Percentiles rank a stretch among this genome's conserved stretches.
Conservation (phyloP, 805 yeast species). For the Starmera quercuum region DNA sequence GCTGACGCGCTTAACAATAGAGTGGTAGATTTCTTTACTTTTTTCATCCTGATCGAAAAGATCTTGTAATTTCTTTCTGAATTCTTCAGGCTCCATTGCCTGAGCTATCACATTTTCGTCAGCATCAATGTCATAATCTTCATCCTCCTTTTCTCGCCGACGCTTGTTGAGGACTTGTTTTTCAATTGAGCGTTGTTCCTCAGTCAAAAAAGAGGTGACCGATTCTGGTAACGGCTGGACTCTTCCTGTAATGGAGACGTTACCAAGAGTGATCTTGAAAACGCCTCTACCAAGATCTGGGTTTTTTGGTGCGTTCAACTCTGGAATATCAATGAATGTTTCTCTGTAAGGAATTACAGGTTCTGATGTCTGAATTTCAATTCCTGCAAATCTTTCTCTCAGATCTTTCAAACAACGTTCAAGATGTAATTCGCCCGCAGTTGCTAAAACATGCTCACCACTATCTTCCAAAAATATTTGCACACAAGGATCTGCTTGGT, state of each 20-base stretch:
- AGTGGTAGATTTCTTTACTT: conserved; percentile 20
- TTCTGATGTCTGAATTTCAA: conserved; percentile 78
- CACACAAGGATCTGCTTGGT: conserved; percentile 92
- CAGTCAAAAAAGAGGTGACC: conserved; percentile 40
- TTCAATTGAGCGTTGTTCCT: conserved; percentile 37
- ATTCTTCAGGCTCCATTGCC: conserved; percentile 19
- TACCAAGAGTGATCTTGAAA: conserved; percentile 42
- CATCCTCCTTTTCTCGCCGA: conserved; percentile 14
- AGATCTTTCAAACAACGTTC: conserved; percentile 92
- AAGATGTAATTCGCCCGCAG: conserved; percentile 94
- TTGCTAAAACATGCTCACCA: conserved; percentile 90
- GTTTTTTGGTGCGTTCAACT: conserved; percentile 42
- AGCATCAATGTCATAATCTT: conserved; percentile 13
- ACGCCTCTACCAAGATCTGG: conserved; percentile 42
- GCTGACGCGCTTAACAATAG: conserved; percentile 34
- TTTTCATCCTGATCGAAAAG: conserved; percentile 21
- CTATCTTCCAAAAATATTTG: conserved; percentile 78
- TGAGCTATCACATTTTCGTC: conserved; percentile 13
- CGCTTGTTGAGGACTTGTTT: conserved; percentile 18
- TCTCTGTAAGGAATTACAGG: conserved; percentile 95
- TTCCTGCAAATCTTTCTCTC: conserved; percentile 84
- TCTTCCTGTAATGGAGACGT: conserved; percentile 31
- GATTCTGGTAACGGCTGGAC: conserved; percentile 49
- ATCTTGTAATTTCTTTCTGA: conserved; percentile 25
- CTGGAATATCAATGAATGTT: conserved; percentile 50